phyloP scores from a whole-genome alignment of 106 monocot genomes.

The Dioscorea dumetorum region DNA sequence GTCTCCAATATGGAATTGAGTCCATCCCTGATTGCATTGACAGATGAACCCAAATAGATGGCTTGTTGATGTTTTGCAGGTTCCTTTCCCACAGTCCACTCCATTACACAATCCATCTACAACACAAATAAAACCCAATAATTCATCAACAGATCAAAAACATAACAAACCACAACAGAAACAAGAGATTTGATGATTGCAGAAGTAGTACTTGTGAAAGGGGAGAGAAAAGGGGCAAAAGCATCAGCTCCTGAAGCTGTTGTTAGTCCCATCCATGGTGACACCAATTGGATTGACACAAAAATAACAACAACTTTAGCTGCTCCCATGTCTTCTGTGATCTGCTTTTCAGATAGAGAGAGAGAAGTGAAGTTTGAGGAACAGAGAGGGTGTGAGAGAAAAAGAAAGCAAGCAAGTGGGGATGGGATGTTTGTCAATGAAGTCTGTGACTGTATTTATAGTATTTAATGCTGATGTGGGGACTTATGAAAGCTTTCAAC shows the following conservation, averaged over 20 bases:
- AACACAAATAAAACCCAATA: background rate
- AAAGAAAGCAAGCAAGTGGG: too few relatives aligned
- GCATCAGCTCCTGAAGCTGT: constrained; percentile 6
- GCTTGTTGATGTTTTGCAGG: constrained; percentile 19
- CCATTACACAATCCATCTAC: constrained; percentile 37
- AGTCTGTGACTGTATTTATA: too few relatives aligned
- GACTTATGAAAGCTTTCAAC: too few relatives aligned
- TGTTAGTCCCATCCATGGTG: background rate
- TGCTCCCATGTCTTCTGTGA: background rate
- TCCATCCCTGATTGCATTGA: constrained; percentile 49
- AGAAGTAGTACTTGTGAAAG: constrained; percentile 8
- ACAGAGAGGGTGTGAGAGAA: too few relatives aligned
- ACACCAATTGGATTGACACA: background rate
- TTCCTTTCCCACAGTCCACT: constrained; percentile 56
- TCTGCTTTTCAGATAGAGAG: too few relatives aligned
- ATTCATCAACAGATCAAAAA: background rate
- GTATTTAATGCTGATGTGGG: too few relatives aligned
- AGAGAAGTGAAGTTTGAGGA: too few relatives aligned
- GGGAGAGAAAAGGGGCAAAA: constrained; percentile 13
- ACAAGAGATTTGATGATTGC: background rate
- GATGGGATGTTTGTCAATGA: too few relatives aligned
- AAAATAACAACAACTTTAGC: background rate
- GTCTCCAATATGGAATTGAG: constrained; percentile 28
- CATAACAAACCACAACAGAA: background rate
- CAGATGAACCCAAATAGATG: constrained; percentile 35